phyloP scores from a whole-genome alignment of 192 early-diverging fungal genomes.

The Podila clonocystis region DNA sequence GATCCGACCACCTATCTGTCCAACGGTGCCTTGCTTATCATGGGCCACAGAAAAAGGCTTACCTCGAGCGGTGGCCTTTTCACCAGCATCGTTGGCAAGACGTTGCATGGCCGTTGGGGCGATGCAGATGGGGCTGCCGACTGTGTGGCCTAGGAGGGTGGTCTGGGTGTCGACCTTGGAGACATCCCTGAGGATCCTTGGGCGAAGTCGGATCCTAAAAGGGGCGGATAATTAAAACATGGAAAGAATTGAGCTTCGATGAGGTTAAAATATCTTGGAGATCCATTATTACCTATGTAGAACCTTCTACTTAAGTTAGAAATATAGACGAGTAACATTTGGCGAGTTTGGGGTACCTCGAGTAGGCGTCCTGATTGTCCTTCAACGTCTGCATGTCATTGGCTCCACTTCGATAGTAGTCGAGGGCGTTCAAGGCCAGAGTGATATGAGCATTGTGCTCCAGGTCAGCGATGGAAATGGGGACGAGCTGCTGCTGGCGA shows the following conservation, averaged over 20 bases:
- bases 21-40: background rate
- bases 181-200: constrained; percentile 81
- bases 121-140: constrained; percentile 76
- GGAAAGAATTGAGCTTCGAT: background rate
- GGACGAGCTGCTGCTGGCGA: constrained; percentile 29
- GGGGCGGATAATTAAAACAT: constrained; percentile 28
- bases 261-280: background rate
- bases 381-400: constrained; percentile 85
- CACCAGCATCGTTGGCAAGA: constrained; percentile 74
- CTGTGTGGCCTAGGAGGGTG: constrained; percentile 66
- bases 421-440: constrained; percentile 76
- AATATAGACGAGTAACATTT: background rate
- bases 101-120: constrained; percentile 83
- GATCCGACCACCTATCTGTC: no score
- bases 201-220: constrained; percentile 77
- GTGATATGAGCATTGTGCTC: constrained; percentile 47
- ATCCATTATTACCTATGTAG: background rate
- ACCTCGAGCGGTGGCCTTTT: constrained; percentile 72
- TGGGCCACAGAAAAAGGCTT: constrained; percentile 7
- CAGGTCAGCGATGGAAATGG: constrained; percentile 41
- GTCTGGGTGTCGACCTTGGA: constrained; percentile 70
- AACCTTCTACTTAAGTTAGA: background rate
- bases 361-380: constrained; percentile 83
- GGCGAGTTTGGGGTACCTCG: constrained; percentile 7
- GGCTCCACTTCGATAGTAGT: constrained; percentile 84